Conservation (phyloP, 2,329 filamentous ascomycete species). For the Curvularia eragrostidis region DNA sequence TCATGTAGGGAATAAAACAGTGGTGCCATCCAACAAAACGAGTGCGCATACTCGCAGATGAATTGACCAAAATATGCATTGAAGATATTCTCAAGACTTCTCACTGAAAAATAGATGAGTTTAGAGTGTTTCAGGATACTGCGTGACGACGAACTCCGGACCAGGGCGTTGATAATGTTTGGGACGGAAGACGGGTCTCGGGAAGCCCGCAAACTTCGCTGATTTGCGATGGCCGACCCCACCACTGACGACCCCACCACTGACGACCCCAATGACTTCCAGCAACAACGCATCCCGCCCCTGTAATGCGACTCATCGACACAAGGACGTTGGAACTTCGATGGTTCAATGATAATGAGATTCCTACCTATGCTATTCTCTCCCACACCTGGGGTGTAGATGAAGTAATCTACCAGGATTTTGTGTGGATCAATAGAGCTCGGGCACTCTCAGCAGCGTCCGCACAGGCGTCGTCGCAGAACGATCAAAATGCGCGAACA, state of each 20-base stretch:
- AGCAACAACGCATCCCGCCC: slow-evolving; percentile 1
- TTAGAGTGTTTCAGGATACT: too few relatives aligned
- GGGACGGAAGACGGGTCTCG: neutral
- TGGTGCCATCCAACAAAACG: neutral
- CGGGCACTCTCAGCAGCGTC: slow-evolving; percentile 15
- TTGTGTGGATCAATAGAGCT: slow-evolving; percentile 27
- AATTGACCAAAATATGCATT: neutral
- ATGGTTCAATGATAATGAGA: slow-evolving; percentile 31
- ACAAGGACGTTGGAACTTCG: slow-evolving; percentile 30
- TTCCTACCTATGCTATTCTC: slow-evolving; percentile 33
- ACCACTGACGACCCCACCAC: slow-evolving; percentile 12
- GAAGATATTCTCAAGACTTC: neutral
- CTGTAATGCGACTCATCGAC: slow-evolving; percentile 38
- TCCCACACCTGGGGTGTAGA: slow-evolving; percentile 32
- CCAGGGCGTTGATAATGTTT: neutral
- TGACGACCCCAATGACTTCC: slow-evolving; percentile 5
- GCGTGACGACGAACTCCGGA: too few relatives aligned
- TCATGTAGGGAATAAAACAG: neutral
- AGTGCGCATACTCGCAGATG: neutral
- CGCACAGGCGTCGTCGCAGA: slow-evolving; percentile 6
- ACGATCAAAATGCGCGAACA: slow-evolving; percentile 17
- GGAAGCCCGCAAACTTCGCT: neutral
- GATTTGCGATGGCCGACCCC: slow-evolving; percentile 10
- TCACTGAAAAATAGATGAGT: neutral
- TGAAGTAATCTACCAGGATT: slow-evolving; percentile 27